A percentile compares a stretch with the other conserved stretches of the same genome.
These are phyloP conservation scores for Citrus hindsii DNA, from an alignment of 345 rosid species.

Conservation along the genomic window DNA sequence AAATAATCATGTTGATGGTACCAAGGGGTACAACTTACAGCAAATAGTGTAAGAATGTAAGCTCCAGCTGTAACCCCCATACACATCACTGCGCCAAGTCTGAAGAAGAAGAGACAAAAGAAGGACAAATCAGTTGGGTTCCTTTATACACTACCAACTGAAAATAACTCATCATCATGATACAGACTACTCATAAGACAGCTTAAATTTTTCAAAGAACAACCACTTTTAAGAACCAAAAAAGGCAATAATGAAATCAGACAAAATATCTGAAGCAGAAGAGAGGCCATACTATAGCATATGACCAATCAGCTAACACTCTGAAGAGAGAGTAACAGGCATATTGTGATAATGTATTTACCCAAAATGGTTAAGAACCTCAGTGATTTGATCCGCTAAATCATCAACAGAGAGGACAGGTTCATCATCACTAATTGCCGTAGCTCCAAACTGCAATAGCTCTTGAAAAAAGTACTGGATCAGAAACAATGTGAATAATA, in stretches of 20 bases:
- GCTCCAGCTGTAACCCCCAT: constrained; percentile 99
- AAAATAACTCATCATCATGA: not conserved
- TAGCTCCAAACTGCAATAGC: constrained; percentile 95
- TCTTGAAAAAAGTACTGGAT: constrained; percentile 56
- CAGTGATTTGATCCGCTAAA: constrained; percentile 87
- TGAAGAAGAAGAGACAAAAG: constrained; percentile 19
- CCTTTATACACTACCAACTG: not conserved
- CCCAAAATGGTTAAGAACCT: constrained; percentile 95
- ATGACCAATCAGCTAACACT: not conserved
- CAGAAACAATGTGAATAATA: constrained; percentile 50
- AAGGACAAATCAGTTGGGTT: not conserved
- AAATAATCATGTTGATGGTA: not conserved
- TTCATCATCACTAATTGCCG: constrained; percentile 46
- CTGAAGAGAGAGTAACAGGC: constrained; percentile 5
- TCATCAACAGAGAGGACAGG: constrained; percentile 81
- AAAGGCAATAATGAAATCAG: not conserved
- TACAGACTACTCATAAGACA: constrained; percentile 1
- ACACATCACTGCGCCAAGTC: constrained; percentile 96
- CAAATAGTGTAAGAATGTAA: constrained; percentile 82
- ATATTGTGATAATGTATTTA: constrained; percentile 25
- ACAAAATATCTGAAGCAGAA: constrained; percentile 7
- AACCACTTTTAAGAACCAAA: constrained; percentile 5
- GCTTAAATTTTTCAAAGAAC: constrained; percentile 16
- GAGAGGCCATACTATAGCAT: constrained; percentile 6
- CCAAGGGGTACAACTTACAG: constrained; percentile 52